A percentile compares a stretch with the other conserved stretches of the same genome.
Conservation (phyloP, 257 asterid species). For the Solanum lycopersicoides region DNA sequence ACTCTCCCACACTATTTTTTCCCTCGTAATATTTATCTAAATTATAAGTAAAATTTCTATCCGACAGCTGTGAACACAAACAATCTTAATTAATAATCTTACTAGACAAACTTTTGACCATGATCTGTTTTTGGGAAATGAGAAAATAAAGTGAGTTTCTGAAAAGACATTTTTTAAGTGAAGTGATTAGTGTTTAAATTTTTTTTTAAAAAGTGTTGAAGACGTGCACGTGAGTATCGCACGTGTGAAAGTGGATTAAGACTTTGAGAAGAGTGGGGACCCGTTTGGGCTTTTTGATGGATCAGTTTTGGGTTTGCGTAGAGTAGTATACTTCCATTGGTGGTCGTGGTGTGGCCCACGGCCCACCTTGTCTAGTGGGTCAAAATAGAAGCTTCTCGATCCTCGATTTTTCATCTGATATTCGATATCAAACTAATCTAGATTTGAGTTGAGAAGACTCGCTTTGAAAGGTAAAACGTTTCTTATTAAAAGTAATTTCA, state of each 20-base stretch:
- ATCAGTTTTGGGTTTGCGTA: not conserved
- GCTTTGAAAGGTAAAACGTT: not conserved
- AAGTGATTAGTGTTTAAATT: not conserved
- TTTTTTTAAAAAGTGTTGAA: not conserved
- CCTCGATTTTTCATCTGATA: not conserved
- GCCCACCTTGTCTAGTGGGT: not conserved
- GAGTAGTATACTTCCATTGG: not conserved
- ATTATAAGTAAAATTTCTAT: not conserved
- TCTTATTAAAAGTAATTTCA: not conserved
- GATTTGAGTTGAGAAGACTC: not conserved
- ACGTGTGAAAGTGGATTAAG: not conserved
- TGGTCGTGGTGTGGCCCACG: not conserved
- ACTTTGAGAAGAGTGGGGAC: not conserved
- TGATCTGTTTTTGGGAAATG: not conserved
- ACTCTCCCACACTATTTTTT: not conserved
- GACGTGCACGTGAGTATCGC: not conserved
- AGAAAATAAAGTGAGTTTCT: not conserved
- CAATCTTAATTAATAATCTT: not conserved
- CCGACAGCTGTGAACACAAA: rapidly evolving
- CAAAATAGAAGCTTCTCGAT: not conserved
- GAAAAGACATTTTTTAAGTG: not conserved
- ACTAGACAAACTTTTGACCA: not conserved
- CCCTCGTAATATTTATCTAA: not conserved
- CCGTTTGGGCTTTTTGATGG: not conserved
- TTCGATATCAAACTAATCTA: not conserved